Conservation (phyloP, 768 basidiomycete genomes). For the Gymnopilus dilepis region DNA sequence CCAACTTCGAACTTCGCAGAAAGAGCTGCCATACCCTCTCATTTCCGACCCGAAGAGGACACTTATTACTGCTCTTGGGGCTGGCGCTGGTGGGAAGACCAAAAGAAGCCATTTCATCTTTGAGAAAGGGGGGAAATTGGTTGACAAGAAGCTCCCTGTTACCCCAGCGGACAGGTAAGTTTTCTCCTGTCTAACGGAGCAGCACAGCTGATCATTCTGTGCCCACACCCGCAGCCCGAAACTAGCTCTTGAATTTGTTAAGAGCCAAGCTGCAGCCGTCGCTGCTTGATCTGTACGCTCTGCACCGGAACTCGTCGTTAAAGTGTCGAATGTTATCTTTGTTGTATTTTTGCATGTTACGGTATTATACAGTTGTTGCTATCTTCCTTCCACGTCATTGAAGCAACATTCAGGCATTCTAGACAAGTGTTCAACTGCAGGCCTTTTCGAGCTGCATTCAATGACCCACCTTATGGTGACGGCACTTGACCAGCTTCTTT, state of each 20-base stretch:
- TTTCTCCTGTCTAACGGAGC: not conserved
- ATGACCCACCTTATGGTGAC: no score
- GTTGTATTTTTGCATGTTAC: constrained; percentile 13
- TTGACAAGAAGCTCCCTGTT: constrained; percentile 85
- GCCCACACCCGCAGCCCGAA: constrained; percentile 57
- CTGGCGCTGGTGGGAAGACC: constrained; percentile 78
- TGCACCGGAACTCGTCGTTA: not conserved
- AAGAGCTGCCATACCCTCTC: constrained; percentile 83
- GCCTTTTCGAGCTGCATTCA: not conserved
- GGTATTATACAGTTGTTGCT: constrained; percentile 20
- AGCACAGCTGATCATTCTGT: not conserved
- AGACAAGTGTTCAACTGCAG: not conserved
- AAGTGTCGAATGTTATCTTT: constrained; percentile 7
- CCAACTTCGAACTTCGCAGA: constrained; percentile 46
- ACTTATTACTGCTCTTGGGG: constrained; percentile 83
- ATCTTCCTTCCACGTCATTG: not conserved
- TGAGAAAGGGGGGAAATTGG: constrained; percentile 86
- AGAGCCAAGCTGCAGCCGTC: constrained; percentile 37
- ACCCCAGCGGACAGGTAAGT: constrained; percentile 84
- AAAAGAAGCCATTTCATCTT: constrained; percentile 96
- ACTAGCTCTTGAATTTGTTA: constrained; percentile 73
- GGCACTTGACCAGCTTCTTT: not conserved
- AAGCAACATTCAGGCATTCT: not conserved
- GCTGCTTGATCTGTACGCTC: constrained; percentile 1
- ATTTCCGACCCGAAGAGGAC: constrained; percentile 87